Evolutionary conservation across 805 yeast species (phyloP).

Genomic region (Metschnikowia kunwiensis): DNA sequence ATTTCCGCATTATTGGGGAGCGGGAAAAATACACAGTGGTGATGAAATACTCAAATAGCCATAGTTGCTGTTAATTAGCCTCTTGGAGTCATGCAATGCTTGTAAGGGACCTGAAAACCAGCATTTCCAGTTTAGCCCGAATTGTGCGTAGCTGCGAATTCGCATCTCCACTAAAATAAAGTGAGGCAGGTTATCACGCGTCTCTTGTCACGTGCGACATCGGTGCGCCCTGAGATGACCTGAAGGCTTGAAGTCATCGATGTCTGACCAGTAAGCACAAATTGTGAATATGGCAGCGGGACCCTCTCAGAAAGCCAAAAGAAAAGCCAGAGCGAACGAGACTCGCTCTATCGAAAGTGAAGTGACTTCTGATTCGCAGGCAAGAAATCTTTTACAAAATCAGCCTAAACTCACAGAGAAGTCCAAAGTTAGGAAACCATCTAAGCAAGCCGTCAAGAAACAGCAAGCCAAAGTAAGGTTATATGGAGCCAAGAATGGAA

Average conservation of each 20-base stretch:
- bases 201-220: constrained; percentile 5
- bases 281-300: constrained; percentile 53
- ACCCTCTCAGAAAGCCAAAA: constrained; percentile 59
- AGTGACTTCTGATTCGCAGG: constrained; percentile 61
- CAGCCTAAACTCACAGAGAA: constrained; percentile 62
- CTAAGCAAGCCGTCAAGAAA: constrained; percentile 56
- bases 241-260: constrained; percentile 2
- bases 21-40: too few species aligned
- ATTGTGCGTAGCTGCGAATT: too few species aligned
- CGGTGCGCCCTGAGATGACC: constrained; percentile 11
- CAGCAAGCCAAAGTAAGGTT: constrained; percentile 62
- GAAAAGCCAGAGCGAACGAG: constrained; percentile 50
- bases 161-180: too few species aligned
- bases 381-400: constrained; percentile 59
- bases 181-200: too few species aligned
- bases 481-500: constrained; percentile 60
- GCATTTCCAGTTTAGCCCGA: too few species aligned
- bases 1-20: too few species aligned
- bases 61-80: too few species aligned
- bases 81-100: too few species aligned
- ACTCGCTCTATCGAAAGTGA: constrained; percentile 62
- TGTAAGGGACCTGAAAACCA: too few species aligned
- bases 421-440: constrained; percentile 48
- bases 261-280: neutral
- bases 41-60: too few species aligned